phyloP scores from a whole-genome alignment of 2,329 filamentous ascomycete species.

The Didymosphaeria variabile region DNA sequence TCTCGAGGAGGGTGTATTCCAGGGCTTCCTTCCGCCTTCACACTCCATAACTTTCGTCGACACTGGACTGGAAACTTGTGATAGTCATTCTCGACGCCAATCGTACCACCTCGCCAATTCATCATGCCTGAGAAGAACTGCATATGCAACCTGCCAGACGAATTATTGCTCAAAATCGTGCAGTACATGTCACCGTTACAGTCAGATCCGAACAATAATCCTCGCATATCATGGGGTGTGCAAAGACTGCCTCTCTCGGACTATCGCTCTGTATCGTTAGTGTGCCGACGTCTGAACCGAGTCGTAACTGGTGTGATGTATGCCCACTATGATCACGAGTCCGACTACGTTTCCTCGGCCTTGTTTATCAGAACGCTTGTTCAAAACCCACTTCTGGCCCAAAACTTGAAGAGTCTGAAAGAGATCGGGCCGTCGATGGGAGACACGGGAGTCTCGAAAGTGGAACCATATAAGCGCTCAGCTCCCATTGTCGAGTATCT shows the following conservation, averaged over 20 bases:
- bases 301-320: slow-evolving; percentile 4
- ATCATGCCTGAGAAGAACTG: neutral
- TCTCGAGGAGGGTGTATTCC: neutral
- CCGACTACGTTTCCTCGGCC: slow-evolving; percentile 1
- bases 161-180: slow-evolving; percentile 2
- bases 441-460: no score
- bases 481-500: neutral
- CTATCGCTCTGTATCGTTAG: slow-evolving; percentile 7
- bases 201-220: neutral
- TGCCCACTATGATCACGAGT: slow-evolving; percentile 4
- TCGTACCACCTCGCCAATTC: neutral
- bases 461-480: neutral
- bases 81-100: neutral
- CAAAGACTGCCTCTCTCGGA: neutral
- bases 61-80: neutral
- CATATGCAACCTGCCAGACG: slow-evolving; percentile 6
- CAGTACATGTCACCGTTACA: neutral
- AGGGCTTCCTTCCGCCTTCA: neutral
- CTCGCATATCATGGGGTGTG: neutral
- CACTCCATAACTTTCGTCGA: neutral
- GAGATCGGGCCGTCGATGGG: neutral
- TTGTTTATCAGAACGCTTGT: slow-evolving; percentile 4
- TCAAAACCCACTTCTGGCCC: neutral
- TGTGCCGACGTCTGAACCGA: slow-evolving; percentile 3
- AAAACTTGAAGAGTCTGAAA: neutral